Evolutionary conservation across 1,139 yeast genomes (phyloP).

Genomic region (Geotrichum histeridarum): DNA sequence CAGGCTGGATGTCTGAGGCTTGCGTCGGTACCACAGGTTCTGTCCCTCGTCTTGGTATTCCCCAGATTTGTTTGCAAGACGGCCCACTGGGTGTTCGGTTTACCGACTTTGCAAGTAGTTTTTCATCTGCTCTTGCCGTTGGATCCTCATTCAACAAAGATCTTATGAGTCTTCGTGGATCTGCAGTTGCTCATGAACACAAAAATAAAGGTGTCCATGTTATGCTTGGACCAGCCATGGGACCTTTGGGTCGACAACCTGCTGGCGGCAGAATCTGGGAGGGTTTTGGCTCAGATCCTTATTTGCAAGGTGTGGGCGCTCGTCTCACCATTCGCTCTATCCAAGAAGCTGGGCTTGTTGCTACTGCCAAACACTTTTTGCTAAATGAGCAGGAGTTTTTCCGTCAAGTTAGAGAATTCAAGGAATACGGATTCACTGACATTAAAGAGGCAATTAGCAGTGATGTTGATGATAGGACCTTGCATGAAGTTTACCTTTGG

Average conservation of each 20-base stretch:
- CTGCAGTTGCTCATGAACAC: slow-evolving; percentile 55
- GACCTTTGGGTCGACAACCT: slow-evolving; percentile 61
- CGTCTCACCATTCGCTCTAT: slow-evolving; percentile 52
- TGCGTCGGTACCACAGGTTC: slow-evolving; percentile 63
- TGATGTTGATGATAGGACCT: slow-evolving; percentile 55
- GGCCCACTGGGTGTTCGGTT: slow-evolving; percentile 61
- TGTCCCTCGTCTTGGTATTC: slow-evolving; percentile 52
- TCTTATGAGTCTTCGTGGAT: slow-evolving; percentile 50
- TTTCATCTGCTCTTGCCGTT: slow-evolving; percentile 56
- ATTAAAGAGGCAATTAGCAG: slow-evolving; percentile 31
- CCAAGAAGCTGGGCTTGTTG: slow-evolving; percentile 55
- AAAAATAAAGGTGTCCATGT: slow-evolving; percentile 56
- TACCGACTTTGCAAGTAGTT: slow-evolving; percentile 54
- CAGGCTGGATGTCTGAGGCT: slow-evolving; percentile 60
- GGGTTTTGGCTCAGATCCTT: slow-evolving; percentile 61
- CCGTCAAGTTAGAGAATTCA: slow-evolving; percentile 56
- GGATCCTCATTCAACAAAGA: slow-evolving; percentile 56
- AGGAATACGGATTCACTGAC: slow-evolving; percentile 40
- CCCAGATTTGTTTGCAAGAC: slow-evolving; percentile 58
- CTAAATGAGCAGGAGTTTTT: slow-evolving; percentile 64
- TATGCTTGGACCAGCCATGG: slow-evolving; percentile 58
- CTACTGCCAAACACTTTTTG: slow-evolving; percentile 51
- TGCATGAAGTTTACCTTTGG: slow-evolving; percentile 62
- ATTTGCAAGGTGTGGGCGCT: slow-evolving; percentile 54
- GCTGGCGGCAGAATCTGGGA: slow-evolving; percentile 67